These are phyloP conservation scores for Lactarius psammicola DNA, from an alignment of 768 basidiomycete genomes.

Conservation along the genomic window DNA sequence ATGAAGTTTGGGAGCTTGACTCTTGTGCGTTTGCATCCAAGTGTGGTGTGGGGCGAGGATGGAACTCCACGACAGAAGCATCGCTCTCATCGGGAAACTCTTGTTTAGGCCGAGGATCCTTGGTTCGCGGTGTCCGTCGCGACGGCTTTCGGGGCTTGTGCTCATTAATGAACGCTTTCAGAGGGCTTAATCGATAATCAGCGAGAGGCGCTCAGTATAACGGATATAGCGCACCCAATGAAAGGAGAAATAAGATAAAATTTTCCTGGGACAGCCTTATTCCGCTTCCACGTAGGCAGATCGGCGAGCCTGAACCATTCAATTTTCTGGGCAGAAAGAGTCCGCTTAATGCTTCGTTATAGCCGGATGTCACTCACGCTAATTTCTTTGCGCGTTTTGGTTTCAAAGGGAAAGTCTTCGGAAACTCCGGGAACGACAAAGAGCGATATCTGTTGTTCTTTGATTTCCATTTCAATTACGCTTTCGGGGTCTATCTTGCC, in stretches of 20 bases:
- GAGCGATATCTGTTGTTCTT: conserved; percentile 86
- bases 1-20: conserved; percentile 67
- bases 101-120: conserved; percentile 19
- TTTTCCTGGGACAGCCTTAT: conserved; percentile 64
- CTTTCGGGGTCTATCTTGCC: conserved; percentile 63
- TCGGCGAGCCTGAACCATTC: conserved; percentile 92
- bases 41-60: conserved; percentile 34
- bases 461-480: conserved; percentile 82
- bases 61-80: conserved; percentile 29
- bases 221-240: conserved; percentile 55
- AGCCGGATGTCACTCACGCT: conserved; percentile 57
- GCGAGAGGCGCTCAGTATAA: conserved; percentile 21
- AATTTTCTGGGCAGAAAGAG: conserved; percentile 66
- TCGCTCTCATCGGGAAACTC: conserved; percentile 34
- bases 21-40: conserved; percentile 45
- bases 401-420: conserved; percentile 86
- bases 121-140: conserved; percentile 40
- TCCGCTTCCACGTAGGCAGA: conserved; percentile 90
- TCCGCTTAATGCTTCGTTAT: conserved; percentile 18
- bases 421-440: conserved; percentile 87
- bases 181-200: conserved; percentile 40
- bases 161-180: conserved; percentile 68
- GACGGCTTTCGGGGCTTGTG: conserved; percentile 52
- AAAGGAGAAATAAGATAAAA: conserved; percentile 97
- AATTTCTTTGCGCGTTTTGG: conserved; percentile 96